A percentile compares a stretch with the other conserved stretches of the same genome.
Evolutionary conservation across 495 filamentous ascomycete species (phyloP).

Genomic region (Pseudevernia furfuracea): DNA sequence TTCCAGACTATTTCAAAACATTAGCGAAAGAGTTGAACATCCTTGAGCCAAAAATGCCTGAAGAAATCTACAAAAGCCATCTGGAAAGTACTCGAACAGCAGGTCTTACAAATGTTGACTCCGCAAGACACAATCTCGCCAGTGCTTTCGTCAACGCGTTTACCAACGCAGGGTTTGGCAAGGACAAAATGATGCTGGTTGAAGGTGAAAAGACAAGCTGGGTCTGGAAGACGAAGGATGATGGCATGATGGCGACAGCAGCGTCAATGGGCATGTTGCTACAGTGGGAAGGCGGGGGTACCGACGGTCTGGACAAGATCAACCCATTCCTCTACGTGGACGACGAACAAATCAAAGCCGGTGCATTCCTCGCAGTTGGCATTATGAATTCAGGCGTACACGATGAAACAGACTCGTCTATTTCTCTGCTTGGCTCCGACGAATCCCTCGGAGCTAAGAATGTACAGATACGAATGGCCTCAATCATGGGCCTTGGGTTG

Average conservation of each 20-base stretch:
- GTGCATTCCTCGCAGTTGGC: constrained; percentile 80
- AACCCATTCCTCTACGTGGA: constrained; percentile 80
- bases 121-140: constrained; percentile 88
- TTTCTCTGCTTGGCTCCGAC: constrained; percentile 73
- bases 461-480: constrained; percentile 63
- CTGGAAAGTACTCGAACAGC: constrained; percentile 88
- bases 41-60: constrained; percentile 89
- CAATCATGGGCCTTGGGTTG: constrained; percentile 93
- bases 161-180: constrained; percentile 89
- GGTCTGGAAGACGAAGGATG: constrained; percentile 99
- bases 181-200: constrained; percentile 94
- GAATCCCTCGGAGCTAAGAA: constrained; percentile 72
- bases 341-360: constrained; percentile 84
- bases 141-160: constrained; percentile 96
- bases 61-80: constrained; percentile 99
- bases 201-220: constrained; percentile 73
- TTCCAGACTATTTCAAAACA: constrained; percentile 87
- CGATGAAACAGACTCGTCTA: constrained; percentile 74
- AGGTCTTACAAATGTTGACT: constrained; percentile 88
- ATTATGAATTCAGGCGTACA: constrained; percentile 89
- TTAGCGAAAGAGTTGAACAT: constrained; percentile 95
- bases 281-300: constrained; percentile 88
- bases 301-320: constrained; percentile 79
- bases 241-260: constrained; percentile 92
- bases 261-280: constrained; percentile 85